phyloP scores from a whole-genome alignment of 805 yeast genomes.

The Yamadazyma insecticola region DNA sequence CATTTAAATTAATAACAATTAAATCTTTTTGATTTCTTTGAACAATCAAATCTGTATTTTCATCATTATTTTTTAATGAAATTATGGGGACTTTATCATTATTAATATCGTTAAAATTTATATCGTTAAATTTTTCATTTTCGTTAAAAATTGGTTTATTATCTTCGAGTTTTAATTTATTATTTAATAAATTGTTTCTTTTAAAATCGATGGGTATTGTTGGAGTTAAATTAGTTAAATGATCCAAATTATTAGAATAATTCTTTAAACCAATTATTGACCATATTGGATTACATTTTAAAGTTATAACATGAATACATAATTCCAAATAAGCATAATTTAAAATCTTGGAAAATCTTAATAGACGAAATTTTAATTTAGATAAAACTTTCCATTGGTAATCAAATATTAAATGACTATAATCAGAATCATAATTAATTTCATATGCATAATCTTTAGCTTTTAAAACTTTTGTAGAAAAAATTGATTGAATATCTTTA shows the following conservation, averaged over 20 bases:
- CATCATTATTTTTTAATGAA: slow-evolving; percentile 6
- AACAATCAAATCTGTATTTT: slow-evolving; percentile 1
- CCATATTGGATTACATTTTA: slow-evolving; percentile 10
- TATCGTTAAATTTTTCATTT: neutral
- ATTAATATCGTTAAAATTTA: neutral
- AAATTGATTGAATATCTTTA: slow-evolving; percentile 6
- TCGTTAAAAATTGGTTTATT: neutral
- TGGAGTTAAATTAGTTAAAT: slow-evolving; percentile 9
- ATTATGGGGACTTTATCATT: slow-evolving; percentile 6
- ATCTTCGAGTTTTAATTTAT: slow-evolving; percentile 4
- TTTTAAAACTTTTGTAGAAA: slow-evolving; percentile 5
- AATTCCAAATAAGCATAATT: slow-evolving; percentile 7
- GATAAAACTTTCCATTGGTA: neutral
- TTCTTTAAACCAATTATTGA: slow-evolving; percentile 10
- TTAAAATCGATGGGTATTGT: slow-evolving; percentile 11
- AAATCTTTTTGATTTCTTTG: too few species aligned
- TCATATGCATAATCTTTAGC: neutral
- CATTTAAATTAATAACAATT: too few species aligned
- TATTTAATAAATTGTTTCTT: too few species aligned
- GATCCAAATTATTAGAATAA: slow-evolving; percentile 12
- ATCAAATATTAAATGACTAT: neutral
- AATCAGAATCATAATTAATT: neutral
- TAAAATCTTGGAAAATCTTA: neutral
- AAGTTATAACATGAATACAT: slow-evolving; percentile 10
- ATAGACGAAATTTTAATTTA: neutral